Evolutionary conservation across 169 alveolate species (phyloP).

Genomic region (Neospora caninum): DNA sequence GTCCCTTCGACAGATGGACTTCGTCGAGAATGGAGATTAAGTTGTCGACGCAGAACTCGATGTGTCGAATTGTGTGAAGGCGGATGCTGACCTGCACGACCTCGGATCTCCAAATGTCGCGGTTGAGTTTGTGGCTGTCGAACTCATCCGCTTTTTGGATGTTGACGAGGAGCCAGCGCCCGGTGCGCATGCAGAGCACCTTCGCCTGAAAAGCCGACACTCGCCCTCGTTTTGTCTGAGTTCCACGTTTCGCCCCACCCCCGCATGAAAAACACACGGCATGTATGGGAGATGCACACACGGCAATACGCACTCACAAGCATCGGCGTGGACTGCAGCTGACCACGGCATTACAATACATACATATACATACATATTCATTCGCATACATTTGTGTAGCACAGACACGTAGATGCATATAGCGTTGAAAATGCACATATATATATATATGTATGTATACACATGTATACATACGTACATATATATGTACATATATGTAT

Average conservation of each 20-base stretch:
- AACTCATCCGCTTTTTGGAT: conserved; percentile 67
- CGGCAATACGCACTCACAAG: too few species aligned
- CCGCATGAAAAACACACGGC: too few species aligned
- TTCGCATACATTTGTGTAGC: not conserved
- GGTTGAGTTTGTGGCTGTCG: conserved; percentile 59
- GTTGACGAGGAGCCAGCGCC: conserved; percentile 67
- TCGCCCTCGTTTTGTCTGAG: too few species aligned
- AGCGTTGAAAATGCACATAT: not conserved
- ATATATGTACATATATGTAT: not conserved
- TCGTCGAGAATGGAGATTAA: too few species aligned
- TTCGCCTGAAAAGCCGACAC: conserved; percentile 60
- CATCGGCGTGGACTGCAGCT: too few species aligned
- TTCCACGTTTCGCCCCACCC: too few species aligned
- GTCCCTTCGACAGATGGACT: too few species aligned
- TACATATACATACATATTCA: not conserved
- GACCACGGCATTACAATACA: not conserved
- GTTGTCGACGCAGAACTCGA: too few species aligned
- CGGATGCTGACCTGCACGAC: conserved; percentile 41
- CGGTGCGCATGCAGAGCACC: conserved; percentile 39
- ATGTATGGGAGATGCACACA: too few species aligned
- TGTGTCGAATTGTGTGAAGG: too few species aligned
- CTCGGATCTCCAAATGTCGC: conserved; percentile 67
- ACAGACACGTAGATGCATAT: not conserved
- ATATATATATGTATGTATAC: not conserved
- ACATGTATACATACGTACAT: not conserved